Evolutionary conservation across 805 yeast genomes (phyloP), one percentile per base, ranked within the genome.

Genomic region (Candida krabiensis): DNA sequence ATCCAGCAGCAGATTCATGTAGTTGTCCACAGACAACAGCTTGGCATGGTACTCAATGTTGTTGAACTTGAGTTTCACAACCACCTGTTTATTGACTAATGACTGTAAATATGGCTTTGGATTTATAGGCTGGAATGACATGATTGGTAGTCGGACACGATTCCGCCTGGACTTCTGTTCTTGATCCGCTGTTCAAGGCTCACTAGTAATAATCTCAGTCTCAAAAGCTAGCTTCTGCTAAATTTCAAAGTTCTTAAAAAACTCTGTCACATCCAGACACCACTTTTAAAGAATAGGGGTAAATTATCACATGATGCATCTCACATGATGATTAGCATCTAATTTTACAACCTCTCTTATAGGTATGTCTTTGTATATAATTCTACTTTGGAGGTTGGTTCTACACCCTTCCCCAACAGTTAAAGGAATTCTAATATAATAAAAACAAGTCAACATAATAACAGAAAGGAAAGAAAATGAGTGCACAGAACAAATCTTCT

Each of bases 91-190:
- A 39, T 83, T 80, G n/a, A 84, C 71, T 30, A 93, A 75, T 17
- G 85, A 81, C 44, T 81, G 81, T 32, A 93, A 70, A 51, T 81
- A 93, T n/a, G 96, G 96, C 58, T 86, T 89, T 12, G 97, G 97
- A 54, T 88, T 87, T 16, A 83, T 69, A 13, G 96, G 93, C 46
- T 71, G 76, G 47, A 75, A 72, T 12, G 67, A 63, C 68, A 63
- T 61, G 53, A 11, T 8, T 21, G 11, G 7, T 7, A 11, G 7
- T 7, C 7, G 7, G 24, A 8, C 7, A 8, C 24, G 24, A 11
- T 21, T 11, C 11, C 11, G 24, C 9, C 24, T 21, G 11, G 24
- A 11, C 7, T 21, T 21, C 7, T 21, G 24, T 21, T n/a, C 24
- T 21, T 21, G 24, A 21, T 21, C 9, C 7, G 7, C 24, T 21